These are phyloP conservation scores for Kuraishia piskuri DNA, from an alignment of 805 yeast species.

Conservation along the genomic window DNA sequence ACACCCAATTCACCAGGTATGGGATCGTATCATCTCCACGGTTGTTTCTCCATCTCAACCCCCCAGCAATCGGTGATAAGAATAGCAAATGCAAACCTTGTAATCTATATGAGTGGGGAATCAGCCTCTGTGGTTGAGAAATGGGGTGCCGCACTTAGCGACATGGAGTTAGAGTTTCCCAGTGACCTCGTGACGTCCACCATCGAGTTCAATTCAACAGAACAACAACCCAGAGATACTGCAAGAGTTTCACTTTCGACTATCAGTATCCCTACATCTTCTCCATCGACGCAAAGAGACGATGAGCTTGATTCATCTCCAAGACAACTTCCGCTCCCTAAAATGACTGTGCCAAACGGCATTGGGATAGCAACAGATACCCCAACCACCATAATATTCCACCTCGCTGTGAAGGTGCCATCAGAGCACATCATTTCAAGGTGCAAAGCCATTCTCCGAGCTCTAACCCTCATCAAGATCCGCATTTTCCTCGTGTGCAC, in stretches of 20 bases:
- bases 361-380: neutral
- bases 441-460: neutral
- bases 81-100: neutral
- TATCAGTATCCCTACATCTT: neutral
- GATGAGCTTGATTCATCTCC: neutral
- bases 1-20: neutral
- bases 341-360: too few species aligned
- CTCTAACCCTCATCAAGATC: neutral
- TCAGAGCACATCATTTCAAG: neutral
- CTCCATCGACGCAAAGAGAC: neutral
- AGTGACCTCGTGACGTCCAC: constrained; percentile 17
- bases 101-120: neutral
- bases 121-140: constrained; percentile 12
- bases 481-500: neutral
- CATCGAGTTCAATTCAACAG: constrained; percentile 7
- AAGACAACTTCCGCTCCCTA: too few species aligned
- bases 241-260: neutral
- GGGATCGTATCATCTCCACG: neutral
- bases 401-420: neutral
- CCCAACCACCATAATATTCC: neutral
- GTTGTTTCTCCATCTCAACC: neutral
- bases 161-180: constrained; percentile 15
- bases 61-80: neutral
- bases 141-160: constrained; percentile 22
- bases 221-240: neutral